Evolutionary conservation across 2,329 filamentous ascomycete species (phyloP).

Genomic region (Leptographium flavum): DNA sequence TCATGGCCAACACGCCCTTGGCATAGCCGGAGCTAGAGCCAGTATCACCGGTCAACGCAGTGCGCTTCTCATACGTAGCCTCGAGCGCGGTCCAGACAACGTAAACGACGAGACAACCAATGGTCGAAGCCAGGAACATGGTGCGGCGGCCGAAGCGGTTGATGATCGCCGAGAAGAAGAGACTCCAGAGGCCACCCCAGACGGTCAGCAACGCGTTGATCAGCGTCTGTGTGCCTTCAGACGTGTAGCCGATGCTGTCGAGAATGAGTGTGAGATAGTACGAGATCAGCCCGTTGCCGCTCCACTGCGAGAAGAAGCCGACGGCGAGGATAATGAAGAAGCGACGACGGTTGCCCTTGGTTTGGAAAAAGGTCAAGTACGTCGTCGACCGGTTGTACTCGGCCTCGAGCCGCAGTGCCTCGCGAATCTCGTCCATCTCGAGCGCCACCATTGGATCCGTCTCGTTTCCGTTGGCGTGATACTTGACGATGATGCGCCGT

Average conservation of each 20-base stretch:
- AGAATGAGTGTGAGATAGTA: slow-evolving; percentile 8
- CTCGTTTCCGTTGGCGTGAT: slow-evolving; percentile 10
- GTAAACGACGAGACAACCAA: slow-evolving; percentile 22
- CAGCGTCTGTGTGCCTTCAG: not conserved
- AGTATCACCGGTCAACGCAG: too few species aligned
- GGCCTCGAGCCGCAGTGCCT: slow-evolving; percentile 8
- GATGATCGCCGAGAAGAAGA: slow-evolving; percentile 12
- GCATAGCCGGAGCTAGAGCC: slow-evolving; percentile 12
- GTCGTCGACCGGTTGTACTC: too few species aligned
- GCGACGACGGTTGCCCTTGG: slow-evolving; percentile 9
- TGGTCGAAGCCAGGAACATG: slow-evolving; percentile 24
- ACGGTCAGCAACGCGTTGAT: slow-evolving; percentile 5
- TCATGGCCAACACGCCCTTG: slow-evolving; percentile 21
- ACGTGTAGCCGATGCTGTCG: slow-evolving; percentile 4
- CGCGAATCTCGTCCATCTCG: slow-evolving; percentile 10
- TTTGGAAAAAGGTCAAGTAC: slow-evolving; percentile 3
- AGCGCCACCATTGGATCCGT: slow-evolving; percentile 6
- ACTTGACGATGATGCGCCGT: slow-evolving; percentile 6
- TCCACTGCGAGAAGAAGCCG: slow-evolving; percentile 10
- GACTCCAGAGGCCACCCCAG: too few species aligned
- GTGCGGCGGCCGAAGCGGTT: slow-evolving; percentile 18
- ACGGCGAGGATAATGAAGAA: slow-evolving; percentile 7
- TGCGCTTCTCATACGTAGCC: too few species aligned
- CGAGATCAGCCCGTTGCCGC: slow-evolving; percentile 10
- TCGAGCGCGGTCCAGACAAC: slow-evolving; percentile 25